These are phyloP conservation scores for Calonectria henricotiae DNA, from an alignment of 2,329 filamentous ascomycete species.

Conservation along the genomic window DNA sequence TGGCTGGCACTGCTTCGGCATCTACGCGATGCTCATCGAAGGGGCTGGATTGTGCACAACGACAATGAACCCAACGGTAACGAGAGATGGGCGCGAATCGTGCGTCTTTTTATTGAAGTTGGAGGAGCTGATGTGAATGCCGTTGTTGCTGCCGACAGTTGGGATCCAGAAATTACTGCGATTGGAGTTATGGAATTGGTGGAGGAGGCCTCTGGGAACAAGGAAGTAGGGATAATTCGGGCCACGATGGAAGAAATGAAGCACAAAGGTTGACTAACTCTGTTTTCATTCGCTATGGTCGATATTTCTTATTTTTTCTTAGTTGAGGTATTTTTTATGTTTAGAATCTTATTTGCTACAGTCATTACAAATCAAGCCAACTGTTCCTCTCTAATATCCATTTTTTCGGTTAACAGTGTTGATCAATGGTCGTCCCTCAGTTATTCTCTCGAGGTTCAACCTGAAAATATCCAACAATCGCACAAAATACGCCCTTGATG, in stretches of 20 bases:
- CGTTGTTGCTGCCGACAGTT: constrained; percentile 49
- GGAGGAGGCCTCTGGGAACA: constrained; percentile 49
- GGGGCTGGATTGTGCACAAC: constrained; percentile 55
- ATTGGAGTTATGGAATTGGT: constrained; percentile 52
- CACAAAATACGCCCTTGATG: constrained; percentile 60
- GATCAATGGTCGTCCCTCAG: constrained; percentile 58
- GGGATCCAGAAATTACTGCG: constrained; percentile 54
- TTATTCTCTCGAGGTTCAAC: constrained; percentile 60
- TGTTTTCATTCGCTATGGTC: too few relatives aligned
- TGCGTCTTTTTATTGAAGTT: constrained; percentile 49
- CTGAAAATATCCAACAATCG: constrained; percentile 63
- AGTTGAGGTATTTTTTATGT: neutral
- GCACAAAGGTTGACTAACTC: neutral
- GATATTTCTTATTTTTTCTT: neutral
- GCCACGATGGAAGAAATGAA: constrained; percentile 32
- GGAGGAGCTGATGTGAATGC: constrained; percentile 52
- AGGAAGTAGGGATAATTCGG: constrained; percentile 43
- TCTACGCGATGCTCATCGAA: constrained; percentile 53
- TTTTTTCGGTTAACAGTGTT: constrained; percentile 61
- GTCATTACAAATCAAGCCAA: neutral
- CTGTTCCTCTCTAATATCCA: constrained; percentile 49
- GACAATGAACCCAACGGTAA: constrained; percentile 52
- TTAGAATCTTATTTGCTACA: neutral
- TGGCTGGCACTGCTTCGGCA: constrained; percentile 55
- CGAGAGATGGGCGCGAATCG: constrained; percentile 53